Evolutionary conservation across 495 filamentous ascomycete genomes (phyloP).

Genomic region (Opeltia flavorubescens): DNA sequence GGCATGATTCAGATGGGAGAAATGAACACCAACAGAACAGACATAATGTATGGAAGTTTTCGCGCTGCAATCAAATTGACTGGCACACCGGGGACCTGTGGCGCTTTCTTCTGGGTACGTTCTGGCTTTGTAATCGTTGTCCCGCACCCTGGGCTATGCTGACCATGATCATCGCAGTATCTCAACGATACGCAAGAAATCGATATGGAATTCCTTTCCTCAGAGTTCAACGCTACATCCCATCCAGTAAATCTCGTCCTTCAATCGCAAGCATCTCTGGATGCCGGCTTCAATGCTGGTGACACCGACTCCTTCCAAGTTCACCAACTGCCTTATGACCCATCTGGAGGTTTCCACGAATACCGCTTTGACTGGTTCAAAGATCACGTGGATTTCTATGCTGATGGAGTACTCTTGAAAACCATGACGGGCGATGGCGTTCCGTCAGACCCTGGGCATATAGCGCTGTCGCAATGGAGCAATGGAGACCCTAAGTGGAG

Average conservation of each 20-base stretch:
- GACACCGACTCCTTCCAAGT: slow-evolving; percentile 38
- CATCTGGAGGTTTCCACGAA: slow-evolving; percentile 48
- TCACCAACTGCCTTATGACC: slow-evolving; percentile 45
- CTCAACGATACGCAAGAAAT: slow-evolving; percentile 67
- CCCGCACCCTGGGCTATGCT: background rate
- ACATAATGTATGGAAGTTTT: slow-evolving; percentile 53
- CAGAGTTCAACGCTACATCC: slow-evolving; percentile 33
- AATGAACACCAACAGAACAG: slow-evolving; percentile 38
- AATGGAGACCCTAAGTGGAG: slow-evolving; percentile 60
- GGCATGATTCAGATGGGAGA: slow-evolving; percentile 46
- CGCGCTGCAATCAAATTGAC: slow-evolving; percentile 51
- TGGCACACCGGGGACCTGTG: slow-evolving; percentile 47
- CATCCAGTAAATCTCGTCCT: slow-evolving; percentile 58
- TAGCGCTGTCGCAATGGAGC: slow-evolving; percentile 64
- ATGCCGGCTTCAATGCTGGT: slow-evolving; percentile 40
- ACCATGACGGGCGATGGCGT: slow-evolving; percentile 37
- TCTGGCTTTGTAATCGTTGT: slow-evolving; percentile 1
- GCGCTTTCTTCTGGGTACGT: slow-evolving; percentile 64
- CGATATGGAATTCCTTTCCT: slow-evolving; percentile 61
- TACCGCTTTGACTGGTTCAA: slow-evolving; percentile 67
- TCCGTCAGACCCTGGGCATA: slow-evolving; percentile 42
- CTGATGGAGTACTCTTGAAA: slow-evolving; percentile 39
- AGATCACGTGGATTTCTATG: slow-evolving; percentile 46
- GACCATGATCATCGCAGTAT: slow-evolving; percentile 32
- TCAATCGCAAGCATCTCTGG: slow-evolving; percentile 42